Base-by-base conservation (phyloP, 2,329 filamentous ascomycete genomes). In the Trichoderma simmonsii region DNA sequence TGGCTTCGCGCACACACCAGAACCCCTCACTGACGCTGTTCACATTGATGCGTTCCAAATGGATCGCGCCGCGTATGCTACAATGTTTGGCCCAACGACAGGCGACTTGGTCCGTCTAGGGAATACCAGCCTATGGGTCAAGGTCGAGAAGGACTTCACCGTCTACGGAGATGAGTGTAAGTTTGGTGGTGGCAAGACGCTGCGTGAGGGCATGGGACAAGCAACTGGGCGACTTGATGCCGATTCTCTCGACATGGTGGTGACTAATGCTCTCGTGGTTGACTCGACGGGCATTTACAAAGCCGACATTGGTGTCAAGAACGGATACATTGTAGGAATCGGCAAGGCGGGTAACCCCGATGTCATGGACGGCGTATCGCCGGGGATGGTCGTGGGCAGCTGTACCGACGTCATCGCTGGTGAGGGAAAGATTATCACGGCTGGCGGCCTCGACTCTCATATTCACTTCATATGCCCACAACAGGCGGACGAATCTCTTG, bases 261-360 rank as follows among this genome's bases (percentile, higher is more conserved):
- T 98, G 73, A 93, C 91, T 2, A 98, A 98, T 77, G 95, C 95
- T 6, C 83, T 98, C 74, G 91, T 98, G 48, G 87, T 98, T 24
- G 95, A 98, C 83, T 97, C 92, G 88, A 92, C 88, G 1, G 95
- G 95, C 62, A 97, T 98, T 78, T 97, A 93, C 86, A 98, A 98
- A 84, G 95, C 95, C 6, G 95, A 98, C 80, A 97, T 98, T 79
- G 95, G 95, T 32, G 91, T 98, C 80, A 97, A 97, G 81, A 83
- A 94, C 76, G 95, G 95, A 2, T 80, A 92, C 51, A 98, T 98
- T 77, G 91, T 91, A 32, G 95, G 90, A 0, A 95, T 98, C 76
- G 95, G 95, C 73, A 98, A 98, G 82, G 94, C 95, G 18, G 95
- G 95, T 24, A 98, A 98, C 78, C 95, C 95, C n/a, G 95, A 98